Conservation (phyloP, 441 rosid genomes). For the Euphorbia corollata region DNA sequence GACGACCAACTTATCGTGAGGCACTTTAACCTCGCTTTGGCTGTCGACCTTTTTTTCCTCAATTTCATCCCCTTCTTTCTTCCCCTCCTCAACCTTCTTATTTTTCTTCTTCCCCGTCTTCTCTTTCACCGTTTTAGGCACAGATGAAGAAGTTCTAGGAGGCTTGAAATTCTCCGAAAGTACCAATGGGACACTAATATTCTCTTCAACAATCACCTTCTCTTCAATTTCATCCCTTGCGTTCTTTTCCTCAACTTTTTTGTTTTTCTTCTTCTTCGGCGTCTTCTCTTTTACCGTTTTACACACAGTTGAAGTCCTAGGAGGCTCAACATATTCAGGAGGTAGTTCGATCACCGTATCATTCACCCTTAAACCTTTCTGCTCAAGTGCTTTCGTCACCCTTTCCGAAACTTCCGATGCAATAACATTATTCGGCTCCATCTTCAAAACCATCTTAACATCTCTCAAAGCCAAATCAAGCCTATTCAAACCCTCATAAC, state of each 20-base stretch:
- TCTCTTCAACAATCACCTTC: too few relatives aligned
- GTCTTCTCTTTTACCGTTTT: conserved; percentile 26
- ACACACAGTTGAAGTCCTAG: conserved; percentile 22
- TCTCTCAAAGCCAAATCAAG: conserved; percentile 78
- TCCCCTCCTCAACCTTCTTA: conserved; percentile 24
- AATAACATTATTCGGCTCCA: conserved; percentile 63
- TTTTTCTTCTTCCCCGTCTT: conserved; percentile 35
- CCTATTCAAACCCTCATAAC: conserved; percentile 77
- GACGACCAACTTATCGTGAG: conserved; percentile 34
- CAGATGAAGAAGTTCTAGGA: conserved; percentile 21
- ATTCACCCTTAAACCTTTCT: conserved; percentile 55
- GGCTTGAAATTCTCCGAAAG: conserved; percentile 32
- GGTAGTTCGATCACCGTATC: conserved; percentile 51
- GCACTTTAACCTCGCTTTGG: conserved; percentile 43
- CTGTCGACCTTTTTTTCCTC: conserved; percentile 30
- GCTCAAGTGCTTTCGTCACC: conserved; percentile 49
- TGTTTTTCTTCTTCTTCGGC: conserved; percentile 32
- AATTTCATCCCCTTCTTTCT: conserved; percentile 25
- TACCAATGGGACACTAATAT: neutral
- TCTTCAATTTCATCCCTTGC: too few relatives aligned
- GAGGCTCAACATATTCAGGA: conserved; percentile 30
- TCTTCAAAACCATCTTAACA: conserved; percentile 51
- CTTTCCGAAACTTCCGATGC: conserved; percentile 65
- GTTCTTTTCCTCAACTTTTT: conserved; percentile 21
- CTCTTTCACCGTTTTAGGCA: conserved; percentile 21